Conservation (phyloP, 2,329 filamentous ascomycete genomes). For the Trichoderma sp. region DNA sequence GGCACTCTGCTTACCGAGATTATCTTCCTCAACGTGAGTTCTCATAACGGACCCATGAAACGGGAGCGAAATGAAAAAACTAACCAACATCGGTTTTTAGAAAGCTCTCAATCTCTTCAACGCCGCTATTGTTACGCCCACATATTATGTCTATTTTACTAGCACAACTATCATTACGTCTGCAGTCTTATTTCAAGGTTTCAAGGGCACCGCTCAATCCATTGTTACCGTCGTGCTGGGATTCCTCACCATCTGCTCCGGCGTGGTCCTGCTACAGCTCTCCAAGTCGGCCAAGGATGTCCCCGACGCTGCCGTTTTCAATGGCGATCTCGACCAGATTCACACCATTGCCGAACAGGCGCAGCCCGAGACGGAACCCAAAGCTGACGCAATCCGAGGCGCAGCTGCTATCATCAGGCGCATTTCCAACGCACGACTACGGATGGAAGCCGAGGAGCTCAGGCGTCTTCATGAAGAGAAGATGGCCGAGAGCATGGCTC, state of each 20-base stretch:
- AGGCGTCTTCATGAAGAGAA: slow-evolving; percentile 79
- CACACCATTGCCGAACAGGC: slow-evolving; percentile 93
- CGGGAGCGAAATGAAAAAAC: not conserved
- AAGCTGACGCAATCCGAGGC: slow-evolving; percentile 93
- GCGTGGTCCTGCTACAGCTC: slow-evolving; percentile 90
- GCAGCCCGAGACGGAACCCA: slow-evolving; percentile 93
- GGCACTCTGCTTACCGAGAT: slow-evolving; percentile 90
- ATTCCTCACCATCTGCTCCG: slow-evolving; percentile 90
- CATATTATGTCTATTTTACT: slow-evolving; percentile 98
- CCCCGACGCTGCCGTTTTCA: slow-evolving; percentile 88
- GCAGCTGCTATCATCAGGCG: slow-evolving; percentile 84
- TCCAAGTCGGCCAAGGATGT: slow-evolving; percentile 98
- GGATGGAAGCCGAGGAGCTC: slow-evolving; percentile 78
- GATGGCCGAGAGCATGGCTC: slow-evolving; percentile 66
- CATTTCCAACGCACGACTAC: slow-evolving; percentile 72
- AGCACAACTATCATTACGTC: slow-evolving; percentile 94
- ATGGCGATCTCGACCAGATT: slow-evolving; percentile 90
- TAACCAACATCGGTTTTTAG: slow-evolving; percentile 48
- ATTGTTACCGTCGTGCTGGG: slow-evolving; percentile 91
- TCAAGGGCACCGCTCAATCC: slow-evolving; percentile 78
- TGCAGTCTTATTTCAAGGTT: slow-evolving; percentile 87
- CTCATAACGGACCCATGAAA: not conserved
- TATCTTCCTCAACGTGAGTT: slow-evolving; percentile 87
- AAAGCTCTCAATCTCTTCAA: slow-evolving; percentile 99
- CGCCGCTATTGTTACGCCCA: slow-evolving; percentile 92